These are phyloP conservation scores for Astraeus odoratus DNA, from an alignment of 768 basidiomycete genomes.

Conservation along the genomic window DNA sequence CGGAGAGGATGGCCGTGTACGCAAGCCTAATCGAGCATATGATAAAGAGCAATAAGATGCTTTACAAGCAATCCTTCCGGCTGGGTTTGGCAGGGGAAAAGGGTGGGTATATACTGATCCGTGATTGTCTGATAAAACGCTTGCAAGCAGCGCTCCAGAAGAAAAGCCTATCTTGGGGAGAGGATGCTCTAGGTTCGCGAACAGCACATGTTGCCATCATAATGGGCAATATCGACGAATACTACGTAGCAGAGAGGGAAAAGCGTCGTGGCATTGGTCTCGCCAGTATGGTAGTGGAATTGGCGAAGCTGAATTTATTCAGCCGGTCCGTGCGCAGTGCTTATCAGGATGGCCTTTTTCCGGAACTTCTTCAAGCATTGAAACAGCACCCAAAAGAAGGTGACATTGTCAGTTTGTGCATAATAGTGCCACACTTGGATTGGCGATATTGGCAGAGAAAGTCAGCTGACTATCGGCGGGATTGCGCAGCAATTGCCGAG, in stretches of 20 bases:
- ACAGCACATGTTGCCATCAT: neutral
- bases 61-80: neutral
- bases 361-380: too few relatives aligned
- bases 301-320: too few relatives aligned
- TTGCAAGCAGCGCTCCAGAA: neutral
- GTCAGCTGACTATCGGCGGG: too few relatives aligned
- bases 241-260: neutral
- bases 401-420: too few relatives aligned
- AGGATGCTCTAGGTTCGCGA: neutral
- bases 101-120: neutral
- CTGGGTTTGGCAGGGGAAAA: neutral
- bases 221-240: neutral
- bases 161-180: neutral
- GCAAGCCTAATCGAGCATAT: neutral
- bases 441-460: too few relatives aligned
- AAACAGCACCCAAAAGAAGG: too few relatives aligned
- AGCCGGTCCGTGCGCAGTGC: too few relatives aligned
- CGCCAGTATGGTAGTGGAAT: too few relatives aligned
- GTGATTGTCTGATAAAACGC: neutral
- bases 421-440: too few relatives aligned
- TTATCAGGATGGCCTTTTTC: too few relatives aligned
- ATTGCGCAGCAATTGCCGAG: too few relatives aligned
- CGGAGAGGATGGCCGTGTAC: neutral
- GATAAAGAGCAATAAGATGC: neutral
- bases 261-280: too few relatives aligned